Evolutionary conservation across 768 basidiomycete species (phyloP), one percentile per base, ranked within the genome.

Genomic region (Cystobasidium onofrii): DNA sequence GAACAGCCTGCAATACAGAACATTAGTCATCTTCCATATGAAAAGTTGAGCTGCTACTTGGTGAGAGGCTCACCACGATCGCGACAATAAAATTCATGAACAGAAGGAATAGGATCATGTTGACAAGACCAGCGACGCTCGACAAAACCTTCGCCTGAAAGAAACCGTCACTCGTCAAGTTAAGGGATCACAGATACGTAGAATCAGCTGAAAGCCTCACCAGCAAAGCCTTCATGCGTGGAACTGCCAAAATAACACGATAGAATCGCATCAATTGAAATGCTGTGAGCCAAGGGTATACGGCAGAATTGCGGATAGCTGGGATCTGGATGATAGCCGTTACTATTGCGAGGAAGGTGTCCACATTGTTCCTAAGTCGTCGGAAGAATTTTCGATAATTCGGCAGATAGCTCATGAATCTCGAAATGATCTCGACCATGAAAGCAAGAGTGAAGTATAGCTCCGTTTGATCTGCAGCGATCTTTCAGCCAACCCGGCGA

Each of bases 101-200:
- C 75, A 97, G 81, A 25, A 98, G 85, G 83, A 98, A 97, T 36
- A 94, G 80, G 7, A 89, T 85, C 91, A 96, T 94, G 84, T 97
- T 98, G 33, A 85, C 83, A 23, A 98, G 84, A 39, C 91, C 93
- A 74, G 89, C 88, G 84, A 96, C 87, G 79, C 92, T 93, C 12
- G 94, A 92, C 77, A 95, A 92, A 0, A 96, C 90, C 0, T 89
- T 88, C 20, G 90, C 83, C 92, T 93, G 76, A 0, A 65, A 17
- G 15, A n/a, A n/a, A n/a, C n/a, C n/a, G n/a, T n/a, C n/a, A n/a
- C n/a, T 17, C 17, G 29, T 70, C 63, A 77, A 39, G 36, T 31
- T 31, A 60, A n/a, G 73, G 62, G 65, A 15, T 7, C 46, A 12
- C 9, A 6, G 9, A 60, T n/a, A 44, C 50, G 17, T 36, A 31